Percentiles rank a stretch among this genome's conserved stretches.
Evolutionary conservation across 495 filamentous ascomycete genomes (phyloP).

Genomic region (Staphylotrichum tortipilum): DNA sequence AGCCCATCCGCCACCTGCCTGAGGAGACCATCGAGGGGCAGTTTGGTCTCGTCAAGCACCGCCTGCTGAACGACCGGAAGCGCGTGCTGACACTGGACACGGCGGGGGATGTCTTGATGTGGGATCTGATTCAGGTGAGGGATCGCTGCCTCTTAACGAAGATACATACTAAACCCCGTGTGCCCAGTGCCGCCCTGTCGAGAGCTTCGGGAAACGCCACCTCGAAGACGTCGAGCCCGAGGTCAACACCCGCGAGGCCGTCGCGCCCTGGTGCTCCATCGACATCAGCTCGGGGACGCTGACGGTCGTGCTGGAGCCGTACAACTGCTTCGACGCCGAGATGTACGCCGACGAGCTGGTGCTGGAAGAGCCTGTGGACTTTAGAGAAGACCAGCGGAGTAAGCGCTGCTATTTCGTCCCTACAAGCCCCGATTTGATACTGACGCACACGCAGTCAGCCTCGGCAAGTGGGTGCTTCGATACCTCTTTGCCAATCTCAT

Average conservation of each 20-base stretch:
- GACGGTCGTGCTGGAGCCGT: conserved; percentile 84
- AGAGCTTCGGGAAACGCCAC: conserved; percentile 84
- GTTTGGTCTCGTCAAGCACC: conserved; percentile 88
- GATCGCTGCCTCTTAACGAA: neutral
- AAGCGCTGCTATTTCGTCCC: conserved; percentile 31
- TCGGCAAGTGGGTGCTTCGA: conserved; percentile 92
- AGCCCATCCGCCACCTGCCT: conserved; percentile 66
- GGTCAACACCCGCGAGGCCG: conserved; percentile 78
- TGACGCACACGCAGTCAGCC: conserved; percentile 57
- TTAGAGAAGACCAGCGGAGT: conserved; percentile 93
- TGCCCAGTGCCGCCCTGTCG: conserved; percentile 66
- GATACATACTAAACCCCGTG: conserved; percentile 6
- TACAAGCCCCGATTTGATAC: conserved; percentile 11
- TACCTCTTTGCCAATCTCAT: conserved; percentile 88
- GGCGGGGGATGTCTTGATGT: conserved; percentile 89
- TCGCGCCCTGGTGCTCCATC: conserved; percentile 91
- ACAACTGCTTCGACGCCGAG: conserved; percentile 96
- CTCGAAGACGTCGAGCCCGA: conserved; percentile 85
- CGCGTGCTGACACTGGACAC: conserved; percentile 88
- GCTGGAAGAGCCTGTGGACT: conserved; percentile 63
- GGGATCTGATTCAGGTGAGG: conserved; percentile 77
- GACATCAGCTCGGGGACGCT: conserved; percentile 87
- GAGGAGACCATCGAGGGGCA: conserved; percentile 89
- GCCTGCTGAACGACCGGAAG: conserved; percentile 82
- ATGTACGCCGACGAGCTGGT: conserved; percentile 87